Evolutionary conservation across 2,329 filamentous ascomycete genomes (phyloP).

Genomic region (Epichloe sp.): DNA sequence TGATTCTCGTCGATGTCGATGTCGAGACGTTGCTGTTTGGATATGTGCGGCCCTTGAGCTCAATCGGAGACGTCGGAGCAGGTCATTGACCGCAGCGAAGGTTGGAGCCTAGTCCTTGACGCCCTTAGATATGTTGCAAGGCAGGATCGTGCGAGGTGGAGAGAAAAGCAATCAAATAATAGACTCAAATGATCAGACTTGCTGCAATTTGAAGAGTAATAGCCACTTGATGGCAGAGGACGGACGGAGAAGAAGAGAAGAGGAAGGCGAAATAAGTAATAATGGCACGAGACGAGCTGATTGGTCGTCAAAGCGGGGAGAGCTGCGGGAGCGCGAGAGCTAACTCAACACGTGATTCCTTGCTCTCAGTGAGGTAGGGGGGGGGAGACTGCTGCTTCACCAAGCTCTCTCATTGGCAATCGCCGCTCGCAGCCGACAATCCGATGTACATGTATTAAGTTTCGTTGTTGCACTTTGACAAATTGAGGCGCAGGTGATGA

Average conservation of each 20-base stretch:
- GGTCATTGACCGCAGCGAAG: slow-evolving; percentile 11
- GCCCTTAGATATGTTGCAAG: neutral
- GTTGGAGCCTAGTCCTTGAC: slow-evolving; percentile 5
- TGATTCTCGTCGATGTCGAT: slow-evolving; percentile 5
- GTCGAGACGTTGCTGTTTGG: slow-evolving; percentile 1
- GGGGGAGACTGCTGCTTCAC: neutral
- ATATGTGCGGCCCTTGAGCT: slow-evolving; percentile 9
- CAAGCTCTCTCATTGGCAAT: neutral
- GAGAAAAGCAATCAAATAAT: neutral
- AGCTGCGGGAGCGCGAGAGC: neutral
- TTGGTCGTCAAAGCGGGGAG: slow-evolving; percentile 20
- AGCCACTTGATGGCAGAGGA: neutral
- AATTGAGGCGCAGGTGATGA: neutral
- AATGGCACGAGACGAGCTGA: slow-evolving; percentile 13
- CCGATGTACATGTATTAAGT: neutral
- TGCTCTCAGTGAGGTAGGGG: neutral
- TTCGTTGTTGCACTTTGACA: neutral
- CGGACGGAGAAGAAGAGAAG: neutral
- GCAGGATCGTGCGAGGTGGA: neutral
- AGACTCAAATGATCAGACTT: slow-evolving; percentile 4
- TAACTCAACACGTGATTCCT: slow-evolving; percentile 6
- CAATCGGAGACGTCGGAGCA: slow-evolving; percentile 10
- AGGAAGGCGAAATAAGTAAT: neutral
- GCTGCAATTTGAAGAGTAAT: slow-evolving; percentile 1
- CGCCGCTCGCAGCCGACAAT: neutral